Percentiles rank a stretch among this genome's conserved stretches.
phyloP scores from a whole-genome alignment of 2,329 filamentous ascomycete species.

The Didymella keratinophila region DNA sequence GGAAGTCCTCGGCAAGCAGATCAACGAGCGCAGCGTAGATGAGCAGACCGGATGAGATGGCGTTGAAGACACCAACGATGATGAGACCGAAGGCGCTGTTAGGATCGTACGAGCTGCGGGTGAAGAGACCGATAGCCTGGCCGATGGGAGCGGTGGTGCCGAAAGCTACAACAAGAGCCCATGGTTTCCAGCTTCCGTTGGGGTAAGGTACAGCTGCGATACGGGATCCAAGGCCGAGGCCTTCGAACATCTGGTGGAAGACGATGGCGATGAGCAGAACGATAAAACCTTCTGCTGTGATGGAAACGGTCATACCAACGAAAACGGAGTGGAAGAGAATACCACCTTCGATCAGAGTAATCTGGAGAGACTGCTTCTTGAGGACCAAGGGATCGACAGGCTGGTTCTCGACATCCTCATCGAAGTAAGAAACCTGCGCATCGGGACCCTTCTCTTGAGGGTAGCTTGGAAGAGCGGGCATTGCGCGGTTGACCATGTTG shows the following conservation, averaged over 20 bases:
- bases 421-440: constrained; percentile 44
- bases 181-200: constrained; percentile 64
- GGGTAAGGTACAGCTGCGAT: constrained; percentile 68
- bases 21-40: constrained; percentile 71
- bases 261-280: constrained; percentile 67
- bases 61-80: constrained; percentile 71
- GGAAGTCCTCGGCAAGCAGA: constrained; percentile 70
- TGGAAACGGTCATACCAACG: constrained; percentile 68
- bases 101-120: constrained; percentile 67
- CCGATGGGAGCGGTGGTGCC: constrained; percentile 70
- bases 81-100: constrained; percentile 70
- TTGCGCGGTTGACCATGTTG: constrained; percentile 58
- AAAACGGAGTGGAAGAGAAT: constrained; percentile 71
- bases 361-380: constrained; percentile 51
- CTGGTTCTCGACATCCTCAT: constrained; percentile 45
- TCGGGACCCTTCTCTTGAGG: constrained; percentile 33
- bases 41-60: constrained; percentile 69
- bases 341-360: constrained; percentile 63
- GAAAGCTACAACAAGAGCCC: constrained; percentile 68
- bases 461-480: constrained; percentile 44
- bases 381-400: constrained; percentile 50
- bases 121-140: constrained; percentile 68
- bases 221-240: constrained; percentile 68
- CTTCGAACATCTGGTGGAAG: constrained; percentile 71
- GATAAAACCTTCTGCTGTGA: constrained; percentile 64